phyloP scores from a whole-genome alignment of 768 basidiomycete genomes.

The Fibroporia radiculosa region DNA sequence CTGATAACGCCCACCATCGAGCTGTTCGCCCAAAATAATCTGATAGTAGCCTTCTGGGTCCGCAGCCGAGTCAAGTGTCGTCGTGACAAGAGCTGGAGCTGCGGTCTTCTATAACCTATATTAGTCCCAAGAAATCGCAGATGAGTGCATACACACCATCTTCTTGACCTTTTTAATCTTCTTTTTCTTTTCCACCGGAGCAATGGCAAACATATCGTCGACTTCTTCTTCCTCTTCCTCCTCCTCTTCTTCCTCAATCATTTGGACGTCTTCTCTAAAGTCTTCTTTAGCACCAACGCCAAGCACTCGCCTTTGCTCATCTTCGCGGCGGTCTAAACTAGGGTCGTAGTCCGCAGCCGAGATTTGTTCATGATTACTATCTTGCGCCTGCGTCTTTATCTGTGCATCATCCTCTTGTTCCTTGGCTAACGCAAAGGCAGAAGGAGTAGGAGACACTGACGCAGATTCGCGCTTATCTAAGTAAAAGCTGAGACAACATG shows the following conservation, averaged over 20 bases:
- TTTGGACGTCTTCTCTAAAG: conserved; percentile 35
- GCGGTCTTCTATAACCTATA: conserved; percentile 32
- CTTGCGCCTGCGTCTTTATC: conserved; percentile 36
- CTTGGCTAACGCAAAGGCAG: conserved; percentile 63
- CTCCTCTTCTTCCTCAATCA: conserved; percentile 44
- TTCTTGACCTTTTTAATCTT: conserved; percentile 53
- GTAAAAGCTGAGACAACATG: not conserved
- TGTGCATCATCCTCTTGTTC: conserved; percentile 46
- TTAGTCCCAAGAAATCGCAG: not conserved
- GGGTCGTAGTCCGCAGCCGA: conserved; percentile 93
- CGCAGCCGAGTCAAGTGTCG: conserved; percentile 83
- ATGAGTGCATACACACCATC: conserved; percentile 35
- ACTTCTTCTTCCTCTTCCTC: conserved; percentile 78
- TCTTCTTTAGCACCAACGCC: conserved; percentile 31
- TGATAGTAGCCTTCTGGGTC: conserved; percentile 96
- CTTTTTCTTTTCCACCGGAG: conserved; percentile 39
- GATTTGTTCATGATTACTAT: conserved; percentile 55
- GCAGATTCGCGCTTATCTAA: conserved; percentile 44
- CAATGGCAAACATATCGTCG: conserved; percentile 92
- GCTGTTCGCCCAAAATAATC: conserved; percentile 87
- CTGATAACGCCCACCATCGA: conserved; percentile 89
- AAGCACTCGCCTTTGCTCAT: conserved; percentile 66
- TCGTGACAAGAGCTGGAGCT: conserved; percentile 60
- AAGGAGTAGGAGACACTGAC: conserved; percentile 52
- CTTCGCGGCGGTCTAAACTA: conserved; percentile 73